phyloP scores from a whole-genome alignment of 2,329 filamentous ascomycete species.

The Dactylellina sp. region DNA sequence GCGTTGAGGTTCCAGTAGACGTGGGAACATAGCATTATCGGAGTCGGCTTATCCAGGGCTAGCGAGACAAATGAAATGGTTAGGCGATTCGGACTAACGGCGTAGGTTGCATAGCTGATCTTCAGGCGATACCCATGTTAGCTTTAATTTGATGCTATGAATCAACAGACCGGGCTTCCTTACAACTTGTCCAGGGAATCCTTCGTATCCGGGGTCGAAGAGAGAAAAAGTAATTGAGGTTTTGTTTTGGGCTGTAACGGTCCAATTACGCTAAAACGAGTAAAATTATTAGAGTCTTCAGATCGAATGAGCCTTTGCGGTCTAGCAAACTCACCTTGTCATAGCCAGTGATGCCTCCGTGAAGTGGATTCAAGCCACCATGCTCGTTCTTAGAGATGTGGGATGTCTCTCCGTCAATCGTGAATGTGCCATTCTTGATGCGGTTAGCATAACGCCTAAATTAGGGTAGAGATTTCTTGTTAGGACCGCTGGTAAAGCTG shows the following conservation, averaged over 20 bases:
- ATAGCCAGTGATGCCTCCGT: constrained; percentile 68
- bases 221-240: constrained; percentile 80
- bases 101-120: constrained; percentile 33
- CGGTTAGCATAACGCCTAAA: constrained; percentile 84
- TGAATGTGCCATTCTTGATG: constrained; percentile 80
- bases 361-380: constrained; percentile 66
- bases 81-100: constrained; percentile 26
- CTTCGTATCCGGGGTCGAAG: constrained; percentile 77
- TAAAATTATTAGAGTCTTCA: constrained; percentile 6
- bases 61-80: constrained; percentile 39
- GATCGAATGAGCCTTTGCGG: neutral
- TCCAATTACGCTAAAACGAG: constrained; percentile 76
- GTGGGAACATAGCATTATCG: constrained; percentile 82
- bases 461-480: constrained; percentile 1
- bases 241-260: constrained; percentile 75
- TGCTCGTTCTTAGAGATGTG: constrained; percentile 73
- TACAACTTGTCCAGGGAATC: constrained; percentile 82
- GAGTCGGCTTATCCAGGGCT: constrained; percentile 32
- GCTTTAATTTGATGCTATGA: neutral
- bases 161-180: constrained; percentile 60
- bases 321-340: constrained; percentile 22
- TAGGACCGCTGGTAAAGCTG: too few relatives aligned
- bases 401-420: constrained; percentile 73
- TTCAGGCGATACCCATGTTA: constrained; percentile 17
- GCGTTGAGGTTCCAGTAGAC: constrained; percentile 87